These are phyloP conservation scores for Purpureocillium takamizusanense DNA, from an alignment of 2,329 filamentous ascomycete species.

Conservation along the genomic window DNA sequence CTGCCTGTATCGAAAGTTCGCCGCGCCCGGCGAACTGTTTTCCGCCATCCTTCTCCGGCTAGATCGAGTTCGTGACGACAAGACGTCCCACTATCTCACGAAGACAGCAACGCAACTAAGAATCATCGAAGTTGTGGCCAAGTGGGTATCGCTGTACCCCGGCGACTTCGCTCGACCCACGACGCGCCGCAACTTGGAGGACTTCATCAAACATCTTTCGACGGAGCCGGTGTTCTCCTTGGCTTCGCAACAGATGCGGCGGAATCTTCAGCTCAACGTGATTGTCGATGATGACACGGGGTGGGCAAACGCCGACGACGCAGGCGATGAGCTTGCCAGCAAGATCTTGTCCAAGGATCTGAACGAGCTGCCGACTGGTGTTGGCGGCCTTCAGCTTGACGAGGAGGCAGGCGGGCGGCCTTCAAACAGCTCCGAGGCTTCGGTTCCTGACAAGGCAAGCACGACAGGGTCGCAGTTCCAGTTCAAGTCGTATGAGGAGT, in stretches of 20 bases:
- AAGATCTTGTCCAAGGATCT: conserved; percentile 29
- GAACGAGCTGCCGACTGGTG: conserved; percentile 27
- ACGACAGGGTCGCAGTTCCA: conserved; percentile 37
- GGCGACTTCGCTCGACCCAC: conserved; percentile 80
- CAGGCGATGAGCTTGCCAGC: conserved; percentile 22
- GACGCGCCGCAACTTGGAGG: conserved; percentile 62
- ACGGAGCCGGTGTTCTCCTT: conserved; percentile 74
- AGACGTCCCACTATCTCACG: conserved; percentile 58
- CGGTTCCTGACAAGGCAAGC: conserved; percentile 28
- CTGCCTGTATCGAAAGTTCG: conserved; percentile 90
- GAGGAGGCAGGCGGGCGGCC: conserved; percentile 33
- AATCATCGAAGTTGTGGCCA: conserved; percentile 73
- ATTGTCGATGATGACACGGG: conserved; percentile 83
- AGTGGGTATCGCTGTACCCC: conserved; percentile 84
- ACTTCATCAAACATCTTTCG: conserved; percentile 68
- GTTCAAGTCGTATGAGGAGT: conserved; percentile 64
- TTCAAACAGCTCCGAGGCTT: conserved; percentile 36
- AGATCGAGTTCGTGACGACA: conserved; percentile 59
- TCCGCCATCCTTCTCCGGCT: conserved; percentile 69
- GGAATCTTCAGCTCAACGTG: conserved; percentile 63
- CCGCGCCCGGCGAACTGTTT: conserved; percentile 70
- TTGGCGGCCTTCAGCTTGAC: conserved; percentile 40
- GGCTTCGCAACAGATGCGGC: conserved; percentile 75
- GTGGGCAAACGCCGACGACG: conserved; percentile 77
- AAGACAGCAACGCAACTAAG: conserved; percentile 75